These are phyloP conservation scores for Incumbomyces lentus DNA, from an alignment of 2,329 filamentous ascomycete genomes.

Conservation along the genomic window DNA sequence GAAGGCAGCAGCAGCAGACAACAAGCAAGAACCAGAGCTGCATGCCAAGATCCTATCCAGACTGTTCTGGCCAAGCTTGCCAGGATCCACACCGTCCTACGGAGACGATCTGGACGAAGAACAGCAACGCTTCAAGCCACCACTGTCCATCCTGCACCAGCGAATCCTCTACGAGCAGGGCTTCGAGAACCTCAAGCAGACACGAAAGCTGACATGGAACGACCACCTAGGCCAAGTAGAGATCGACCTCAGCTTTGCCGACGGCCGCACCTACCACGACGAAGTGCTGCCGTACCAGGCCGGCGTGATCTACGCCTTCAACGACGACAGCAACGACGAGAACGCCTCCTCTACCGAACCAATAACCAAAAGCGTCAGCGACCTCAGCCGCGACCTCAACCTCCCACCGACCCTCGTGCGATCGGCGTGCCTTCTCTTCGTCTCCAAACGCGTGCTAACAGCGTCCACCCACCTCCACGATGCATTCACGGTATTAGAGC, in stretches of 20 bases:
- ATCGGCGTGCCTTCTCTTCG: slow-evolving; percentile 52
- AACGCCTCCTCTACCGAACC: slow-evolving; percentile 21
- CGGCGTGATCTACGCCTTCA: slow-evolving; percentile 76
- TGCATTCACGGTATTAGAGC: slow-evolving; percentile 48
- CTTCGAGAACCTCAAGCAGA: slow-evolving; percentile 71
- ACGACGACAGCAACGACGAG: slow-evolving; percentile 34
- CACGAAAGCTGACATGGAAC: slow-evolving; percentile 80
- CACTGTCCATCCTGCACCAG: slow-evolving; percentile 38
- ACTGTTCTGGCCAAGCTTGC: slow-evolving; percentile 82
- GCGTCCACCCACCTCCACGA: slow-evolving; percentile 36
- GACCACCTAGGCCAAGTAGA: slow-evolving; percentile 69
- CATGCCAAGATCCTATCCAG: slow-evolving; percentile 81
- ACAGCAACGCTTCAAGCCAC: slow-evolving; percentile 37
- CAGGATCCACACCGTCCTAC: slow-evolving; percentile 49
- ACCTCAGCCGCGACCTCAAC: slow-evolving; percentile 40
- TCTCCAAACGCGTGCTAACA: slow-evolving; percentile 45
- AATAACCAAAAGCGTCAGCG: slow-evolving; percentile 30
- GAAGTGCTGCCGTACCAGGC: slow-evolving; percentile 75
- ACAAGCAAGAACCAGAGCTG: slow-evolving; percentile 33
- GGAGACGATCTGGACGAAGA: slow-evolving; percentile 25
- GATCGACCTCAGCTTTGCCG: slow-evolving; percentile 71
- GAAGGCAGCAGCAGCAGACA: slow-evolving; percentile 6
- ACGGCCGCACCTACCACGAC: slow-evolving; percentile 55
- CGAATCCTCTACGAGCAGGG: slow-evolving; percentile 62
- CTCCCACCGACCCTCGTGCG: slow-evolving; percentile 50